These are phyloP conservation scores for Pseudocercospora fuligena DNA, from an alignment of 2,329 filamentous ascomycete genomes.

Conservation along the genomic window DNA sequence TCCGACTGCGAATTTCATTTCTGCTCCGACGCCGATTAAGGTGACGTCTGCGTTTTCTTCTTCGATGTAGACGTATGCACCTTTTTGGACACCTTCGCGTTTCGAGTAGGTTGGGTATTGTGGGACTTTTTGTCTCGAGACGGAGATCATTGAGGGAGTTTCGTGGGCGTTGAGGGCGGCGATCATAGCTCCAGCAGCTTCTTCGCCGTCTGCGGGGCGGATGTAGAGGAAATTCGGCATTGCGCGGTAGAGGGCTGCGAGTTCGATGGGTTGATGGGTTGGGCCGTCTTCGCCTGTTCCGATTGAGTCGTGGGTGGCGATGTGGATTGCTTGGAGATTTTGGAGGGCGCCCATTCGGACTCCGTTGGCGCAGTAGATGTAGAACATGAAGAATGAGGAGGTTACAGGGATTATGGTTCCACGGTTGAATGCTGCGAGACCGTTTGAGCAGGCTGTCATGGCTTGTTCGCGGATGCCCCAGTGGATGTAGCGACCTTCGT, in stretches of 20 bases:
- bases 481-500: conserved; percentile 57
- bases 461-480: conserved; percentile 67
- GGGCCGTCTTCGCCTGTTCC: conserved; percentile 45
- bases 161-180: conserved; percentile 47
- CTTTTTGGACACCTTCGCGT: conserved; percentile 46
- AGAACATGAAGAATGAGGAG: conserved; percentile 48
- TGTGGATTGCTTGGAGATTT: conserved; percentile 44
- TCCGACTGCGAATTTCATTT: conserved; percentile 54
- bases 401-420: conserved; percentile 45
- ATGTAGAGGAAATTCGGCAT: conserved; percentile 48
- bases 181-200: conserved; percentile 49
- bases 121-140: conserved; percentile 48
- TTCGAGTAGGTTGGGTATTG: conserved; percentile 45
- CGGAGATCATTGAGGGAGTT: conserved; percentile 51
- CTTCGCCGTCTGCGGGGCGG: conserved; percentile 43
- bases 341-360: conserved; percentile 47
- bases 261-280: conserved; percentile 46
- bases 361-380: conserved; percentile 45
- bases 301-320: conserved; percentile 47
- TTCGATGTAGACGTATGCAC: conserved; percentile 49
- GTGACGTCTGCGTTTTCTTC: conserved; percentile 50
- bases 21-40: conserved; percentile 57
- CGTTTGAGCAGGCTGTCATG: conserved; percentile 60
- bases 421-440: conserved; percentile 44
- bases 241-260: conserved; percentile 43